Evolutionary conservation across 2,329 filamentous ascomycete species (phyloP).

Genomic region (Sclerotinia sclerotiorum): DNA sequence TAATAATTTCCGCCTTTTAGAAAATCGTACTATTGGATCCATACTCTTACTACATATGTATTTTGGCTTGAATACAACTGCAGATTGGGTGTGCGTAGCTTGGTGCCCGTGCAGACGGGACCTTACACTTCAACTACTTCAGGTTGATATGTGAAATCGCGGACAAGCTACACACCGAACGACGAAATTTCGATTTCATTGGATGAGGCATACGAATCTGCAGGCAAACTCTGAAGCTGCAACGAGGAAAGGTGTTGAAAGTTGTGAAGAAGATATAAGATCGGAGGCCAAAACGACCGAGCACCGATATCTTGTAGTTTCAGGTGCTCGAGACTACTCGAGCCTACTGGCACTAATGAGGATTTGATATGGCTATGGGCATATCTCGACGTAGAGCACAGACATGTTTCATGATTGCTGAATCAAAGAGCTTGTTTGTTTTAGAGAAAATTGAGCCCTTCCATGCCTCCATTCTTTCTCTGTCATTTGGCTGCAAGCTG

Average conservation of each 20-base stretch:
- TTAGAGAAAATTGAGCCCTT: background rate
- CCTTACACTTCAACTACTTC: slow-evolving; percentile 2
- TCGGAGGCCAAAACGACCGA: slow-evolving; percentile 14
- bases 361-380: background rate
- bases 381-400: background rate
- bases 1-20: background rate
- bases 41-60: slow-evolving; percentile 10
- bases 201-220: background rate
- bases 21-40: slow-evolving; percentile 12
- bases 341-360: background rate
- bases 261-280: background rate
- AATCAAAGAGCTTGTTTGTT: slow-evolving; percentile 6
- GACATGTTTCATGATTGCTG: slow-evolving; percentile 11
- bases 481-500: background rate
- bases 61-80: slow-evolving; percentile 1
- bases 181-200: slow-evolving; percentile 8
- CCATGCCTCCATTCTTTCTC: background rate
- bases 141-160: slow-evolving; percentile 1
- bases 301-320: slow-evolving; percentile 17
- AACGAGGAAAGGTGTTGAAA: background rate
- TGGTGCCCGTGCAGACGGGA: slow-evolving; percentile 15
- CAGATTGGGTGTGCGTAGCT: slow-evolving; percentile 6
- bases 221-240: background rate
- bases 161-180: slow-evolving; percentile 4
- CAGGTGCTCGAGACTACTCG: slow-evolving; percentile 9